Base-by-base conservation (phyloP, 2,329 filamentous ascomycete species). In the Lojkania enalia region DNA sequence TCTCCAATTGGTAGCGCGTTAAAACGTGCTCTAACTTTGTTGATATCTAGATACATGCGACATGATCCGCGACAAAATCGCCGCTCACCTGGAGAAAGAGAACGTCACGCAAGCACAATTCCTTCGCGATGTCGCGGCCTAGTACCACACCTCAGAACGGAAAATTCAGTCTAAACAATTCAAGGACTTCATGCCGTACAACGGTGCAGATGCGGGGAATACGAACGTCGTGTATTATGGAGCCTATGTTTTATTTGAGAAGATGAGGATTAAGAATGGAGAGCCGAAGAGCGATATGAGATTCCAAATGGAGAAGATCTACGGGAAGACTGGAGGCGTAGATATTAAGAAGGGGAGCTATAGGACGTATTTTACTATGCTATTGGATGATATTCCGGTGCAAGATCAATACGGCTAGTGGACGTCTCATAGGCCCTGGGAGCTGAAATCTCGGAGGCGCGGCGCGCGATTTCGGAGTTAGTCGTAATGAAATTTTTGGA, bases 221-320 rank as follows among this genome's bases (percentile, higher is more conserved):
- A 76, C 72, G 2, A 77, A 68, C 40, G 52, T 54, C 6, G 67
- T 77, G 1, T 84, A 76, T 55, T 83, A 84, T 52, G 74, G 73
- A 2, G 72, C 70, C 0, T 84, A 83, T 55, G 73, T 81, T 15
- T 82, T 76, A 60, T 84, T 84, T 54, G 80, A 84, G 67, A 84
- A 83, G 69, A 50, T 77, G 52, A 66, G 80, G 13, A 63, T 83
- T 42, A 72, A 72, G 55, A 69, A 79, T 40, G 66, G 69, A 0
- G 81, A 78, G 61, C 67, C 74, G 33, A 83, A 83, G 69, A 71
- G 63, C 14, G 72, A 77, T 57, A 73, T 75, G 55, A 66, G 80
- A 11, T 38, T 70, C 48, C 74, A 78, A 44, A 82, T 83, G 77
- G 79, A 83, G 60, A 46, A 46, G 30, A 47, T 59, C 6, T 42